Evolutionary conservation across 1,139 yeast genomes (phyloP), one percentile per base, ranked within the genome.

Genomic region (Candida sp.): DNA sequence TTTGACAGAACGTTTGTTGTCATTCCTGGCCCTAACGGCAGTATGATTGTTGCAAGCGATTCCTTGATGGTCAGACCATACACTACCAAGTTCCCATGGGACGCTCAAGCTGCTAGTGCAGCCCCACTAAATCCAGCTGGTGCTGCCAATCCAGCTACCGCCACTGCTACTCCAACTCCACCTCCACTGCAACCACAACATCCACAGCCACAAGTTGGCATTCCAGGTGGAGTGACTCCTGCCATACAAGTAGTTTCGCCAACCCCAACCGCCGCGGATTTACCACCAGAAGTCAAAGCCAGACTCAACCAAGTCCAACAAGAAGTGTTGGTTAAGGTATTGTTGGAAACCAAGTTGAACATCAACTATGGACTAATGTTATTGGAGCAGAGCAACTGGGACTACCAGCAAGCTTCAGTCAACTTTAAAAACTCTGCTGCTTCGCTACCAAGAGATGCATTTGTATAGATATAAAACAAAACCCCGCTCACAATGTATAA

Each of bases 311-410:
- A 47, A 46, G 67, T 71, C 1, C 96, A 91, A 64, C 85, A 87
- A 57, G 88, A 86, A 55, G 70, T 90, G 7, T 77, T 90, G 26
- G 80, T 82, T 27, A 85, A 81, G 60, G 73, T 94, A 28, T 81
- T 88, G 68, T 68, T 80, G 45, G 92, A 89, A 58, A 94, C 98
- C 0, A 84, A 86, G 50, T 73, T 94, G 57, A 92, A 83, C 59
- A 76, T 90, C 27, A 89, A 89, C 60, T 94, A 86, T 66, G 90
- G 96, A 1, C 72, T 86, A 34, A 84, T 93, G 91, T 80, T 96
- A 47, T 88, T 94, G 49, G 93, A 92, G 63, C 97, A 92, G 67
- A 91, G 97, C 61, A 80, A 83, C 50, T 93, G 96, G 93, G 88
- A 90, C 68, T 86, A 83, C 60, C 85, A 83, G 46, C 80, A 75